A percentile compares a stretch with the other conserved stretches of the same genome.
Evolutionary conservation across 345 rosid genomes (phyloP).

Genomic region (Euclidium syriacum): DNA sequence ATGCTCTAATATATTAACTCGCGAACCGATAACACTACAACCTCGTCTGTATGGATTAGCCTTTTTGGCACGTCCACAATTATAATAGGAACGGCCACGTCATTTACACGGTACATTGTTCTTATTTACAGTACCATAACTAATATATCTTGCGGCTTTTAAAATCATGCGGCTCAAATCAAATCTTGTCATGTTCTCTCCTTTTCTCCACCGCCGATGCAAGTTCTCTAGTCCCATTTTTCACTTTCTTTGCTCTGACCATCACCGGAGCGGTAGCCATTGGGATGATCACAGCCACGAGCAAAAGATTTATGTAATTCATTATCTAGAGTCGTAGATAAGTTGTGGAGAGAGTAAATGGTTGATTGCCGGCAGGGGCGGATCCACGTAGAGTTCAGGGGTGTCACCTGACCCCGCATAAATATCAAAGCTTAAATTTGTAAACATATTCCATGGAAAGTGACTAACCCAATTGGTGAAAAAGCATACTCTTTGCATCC

Average conservation of each 20-base stretch:
- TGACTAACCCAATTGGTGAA: too few relatives aligned
- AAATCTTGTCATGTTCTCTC: background rate
- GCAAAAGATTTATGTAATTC: slow-evolving; percentile 12
- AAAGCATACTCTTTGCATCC: too few relatives aligned
- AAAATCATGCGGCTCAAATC: slow-evolving; percentile 6
- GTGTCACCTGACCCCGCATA: too few relatives aligned
- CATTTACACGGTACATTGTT: slow-evolving; percentile 32
- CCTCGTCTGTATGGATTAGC: slow-evolving; percentile 45
- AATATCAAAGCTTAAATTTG: too few relatives aligned
- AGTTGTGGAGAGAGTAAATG: background rate
- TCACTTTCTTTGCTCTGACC: background rate
- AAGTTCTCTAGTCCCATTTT: background rate
- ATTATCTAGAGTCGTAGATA: background rate
- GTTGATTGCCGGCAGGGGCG: background rate
- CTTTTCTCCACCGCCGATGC: slow-evolving; percentile 2
- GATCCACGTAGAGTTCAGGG: too few relatives aligned
- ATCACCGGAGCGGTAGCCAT: background rate
- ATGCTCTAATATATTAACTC: background rate
- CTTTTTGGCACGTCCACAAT: slow-evolving; percentile 14
- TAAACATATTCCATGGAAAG: too few relatives aligned
- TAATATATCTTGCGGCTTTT: slow-evolving; percentile 27
- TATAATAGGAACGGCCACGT: slow-evolving; percentile 42
- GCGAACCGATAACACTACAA: slow-evolving; percentile 29
- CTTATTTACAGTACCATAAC: slow-evolving; percentile 34
- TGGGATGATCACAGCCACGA: background rate